phyloP scores from a whole-genome alignment of 2,329 filamentous ascomycete species.

The Rhinocladiella similis region DNA sequence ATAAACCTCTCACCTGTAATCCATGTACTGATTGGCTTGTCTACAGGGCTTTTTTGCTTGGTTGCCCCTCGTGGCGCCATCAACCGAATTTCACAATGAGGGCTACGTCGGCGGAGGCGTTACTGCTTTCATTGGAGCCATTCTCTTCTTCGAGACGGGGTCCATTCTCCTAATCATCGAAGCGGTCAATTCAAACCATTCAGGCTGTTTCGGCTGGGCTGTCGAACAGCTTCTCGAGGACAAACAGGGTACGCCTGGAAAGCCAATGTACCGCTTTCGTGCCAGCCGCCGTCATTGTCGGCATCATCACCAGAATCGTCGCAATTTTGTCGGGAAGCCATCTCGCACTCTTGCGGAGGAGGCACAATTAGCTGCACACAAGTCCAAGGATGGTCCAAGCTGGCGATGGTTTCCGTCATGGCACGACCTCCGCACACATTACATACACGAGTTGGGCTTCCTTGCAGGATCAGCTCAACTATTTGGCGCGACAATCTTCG shows the following conservation, averaged over 20 bases:
- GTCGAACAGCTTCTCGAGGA: slow-evolving; percentile 52
- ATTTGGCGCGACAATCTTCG: slow-evolving; percentile 63
- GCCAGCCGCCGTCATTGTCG: slow-evolving; percentile 17
- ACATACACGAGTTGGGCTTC: slow-evolving; percentile 63
- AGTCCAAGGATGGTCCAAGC: slow-evolving; percentile 17
- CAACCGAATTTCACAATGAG: slow-evolving; percentile 44
- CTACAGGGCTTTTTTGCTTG: slow-evolving; percentile 52
- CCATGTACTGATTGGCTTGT: not conserved
- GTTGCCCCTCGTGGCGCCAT: slow-evolving; percentile 58
- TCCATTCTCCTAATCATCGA: slow-evolving; percentile 65
- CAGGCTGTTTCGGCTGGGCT: slow-evolving; percentile 70
- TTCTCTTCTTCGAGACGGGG: slow-evolving; percentile 67
- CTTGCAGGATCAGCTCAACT: slow-evolving; percentile 60
- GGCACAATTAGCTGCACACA: not conserved
- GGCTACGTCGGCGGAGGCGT: slow-evolving; percentile 57
- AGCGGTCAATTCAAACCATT: slow-evolving; percentile 66
- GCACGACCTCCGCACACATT: slow-evolving; percentile 59
- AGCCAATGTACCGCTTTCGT: slow-evolving; percentile 6
- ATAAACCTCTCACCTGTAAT: not conserved
- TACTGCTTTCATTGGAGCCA: slow-evolving; percentile 66
- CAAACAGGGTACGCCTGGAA: slow-evolving; percentile 12
- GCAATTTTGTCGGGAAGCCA: slow-evolving; percentile 39
- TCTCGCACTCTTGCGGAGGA: not conserved
- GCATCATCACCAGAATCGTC: slow-evolving; percentile 24
- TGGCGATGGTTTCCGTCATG: slow-evolving; percentile 64